These are phyloP conservation scores for Coprinopsis cinerea DNA, from an alignment of 768 basidiomycete genomes.

Conservation along the genomic window DNA sequence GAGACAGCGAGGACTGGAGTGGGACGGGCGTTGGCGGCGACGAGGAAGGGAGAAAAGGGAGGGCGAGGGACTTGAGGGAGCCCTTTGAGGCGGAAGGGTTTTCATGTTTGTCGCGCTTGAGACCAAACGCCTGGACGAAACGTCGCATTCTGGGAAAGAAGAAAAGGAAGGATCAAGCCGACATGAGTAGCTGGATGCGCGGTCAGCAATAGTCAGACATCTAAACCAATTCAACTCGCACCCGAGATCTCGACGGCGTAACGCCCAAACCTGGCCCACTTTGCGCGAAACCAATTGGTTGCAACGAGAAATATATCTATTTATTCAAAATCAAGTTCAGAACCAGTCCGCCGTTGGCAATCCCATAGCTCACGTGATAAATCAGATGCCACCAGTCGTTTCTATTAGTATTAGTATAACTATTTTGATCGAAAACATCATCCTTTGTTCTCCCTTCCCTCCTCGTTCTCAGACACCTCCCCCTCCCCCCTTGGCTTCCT, in stretches of 20 bases:
- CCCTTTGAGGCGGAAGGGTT: conserved; percentile 11
- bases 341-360: background rate
- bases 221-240: background rate
- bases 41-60: conserved; percentile 9
- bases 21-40: conserved; percentile 5
- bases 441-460: conserved; percentile 1
- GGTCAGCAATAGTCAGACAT: no score
- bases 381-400: background rate
- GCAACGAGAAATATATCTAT: background rate
- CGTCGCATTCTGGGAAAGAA: conserved; percentile 46
- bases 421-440: background rate
- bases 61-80: conserved; percentile 9
- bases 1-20: no score
- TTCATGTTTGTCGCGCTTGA: conserved; percentile 38
- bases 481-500: conserved; percentile 12
- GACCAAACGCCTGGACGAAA: conserved; percentile 52
- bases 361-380: conserved; percentile 1
- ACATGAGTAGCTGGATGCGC: conserved; percentile 5
- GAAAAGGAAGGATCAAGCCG: conserved; percentile 11
- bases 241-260: background rate
- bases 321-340: background rate
- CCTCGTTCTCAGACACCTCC: conserved; percentile 8
- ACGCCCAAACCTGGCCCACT: background rate
- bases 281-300: background rate
- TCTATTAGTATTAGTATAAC: background rate